Base-by-base conservation (phyloP, 768 basidiomycete species). In the Harrya chromipes region DNA sequence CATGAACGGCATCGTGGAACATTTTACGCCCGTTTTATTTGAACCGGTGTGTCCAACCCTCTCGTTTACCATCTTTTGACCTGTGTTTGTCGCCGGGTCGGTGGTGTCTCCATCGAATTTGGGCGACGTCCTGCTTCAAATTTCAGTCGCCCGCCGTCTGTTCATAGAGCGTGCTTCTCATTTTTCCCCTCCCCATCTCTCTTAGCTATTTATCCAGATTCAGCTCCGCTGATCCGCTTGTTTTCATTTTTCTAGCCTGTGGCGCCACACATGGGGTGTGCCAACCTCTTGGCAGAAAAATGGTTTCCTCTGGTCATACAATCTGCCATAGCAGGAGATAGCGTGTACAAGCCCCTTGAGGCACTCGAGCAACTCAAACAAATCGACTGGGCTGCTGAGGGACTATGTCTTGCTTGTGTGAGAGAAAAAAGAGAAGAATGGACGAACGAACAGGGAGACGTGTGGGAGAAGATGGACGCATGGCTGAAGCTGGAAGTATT, bases 251-350 rank as follows among this genome's bases (percentile, higher is more conserved):
- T 39, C 17, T 50, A 66, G 67, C 65, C 83, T 5, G 74, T 81
- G 6, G 82, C 83, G n/a, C 69, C 72, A 2, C 88, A 89, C 60
- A 87, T 87, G 85, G 68, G 69, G 4, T 90, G 88, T 66, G 88
- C 86, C 4, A 81, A 87, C 61, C 68, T 79, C 0, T 74, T 90
- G 47, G 88, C 87, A 1, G 84, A 84, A 43, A 72, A 68, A 44
- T 90, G 87, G 88, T 84, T 87, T 78, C 52, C 73, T 20, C 70
- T 80, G 34, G 84, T 90, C n/a, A 83, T 85, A 34, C 71, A 79
- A 43, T 83, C 83, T 11, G 85, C 85, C 1, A 72, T 90, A 20
- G 75, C 73, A 16, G 70, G 74, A 47, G 77, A 78, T 48, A 83
- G 84, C 7, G 79, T 87, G 24, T 84, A 80, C 59, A 83, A 78